phyloP scores from a whole-genome alignment of 192 early-diverging fungal species.

The Physocladia obscura region DNA sequence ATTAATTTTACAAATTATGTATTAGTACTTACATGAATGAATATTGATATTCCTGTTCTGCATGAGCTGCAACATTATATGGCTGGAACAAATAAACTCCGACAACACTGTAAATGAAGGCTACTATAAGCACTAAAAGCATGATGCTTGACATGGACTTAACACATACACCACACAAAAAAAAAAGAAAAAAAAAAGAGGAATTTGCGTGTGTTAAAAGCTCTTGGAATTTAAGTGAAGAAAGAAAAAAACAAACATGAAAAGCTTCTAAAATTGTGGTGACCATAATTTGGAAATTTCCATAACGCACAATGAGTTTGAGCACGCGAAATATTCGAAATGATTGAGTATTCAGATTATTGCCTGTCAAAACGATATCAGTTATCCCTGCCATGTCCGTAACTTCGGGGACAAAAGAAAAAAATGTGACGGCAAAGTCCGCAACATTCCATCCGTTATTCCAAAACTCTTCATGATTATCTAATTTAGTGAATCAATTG shows the following conservation, averaged over 20 bases:
- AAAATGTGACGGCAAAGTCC: slow-evolving; percentile 18
- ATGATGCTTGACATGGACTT: slow-evolving; percentile 49
- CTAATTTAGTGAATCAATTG: no score
- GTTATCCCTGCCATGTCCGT: slow-evolving; percentile 6
- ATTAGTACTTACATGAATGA: slow-evolving; percentile 26
- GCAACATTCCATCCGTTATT: slow-evolving; percentile 31
- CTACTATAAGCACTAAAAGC: slow-evolving; percentile 39
- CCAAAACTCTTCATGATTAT: slow-evolving; percentile 29
- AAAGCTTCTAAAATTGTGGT: slow-evolving; percentile 49
- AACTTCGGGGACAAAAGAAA: slow-evolving; percentile 18
- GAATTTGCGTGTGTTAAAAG: neutral
- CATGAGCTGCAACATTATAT: slow-evolving; percentile 27
- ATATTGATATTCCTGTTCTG: slow-evolving; percentile 32
- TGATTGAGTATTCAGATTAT: slow-evolving; percentile 4
- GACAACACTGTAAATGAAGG: slow-evolving; percentile 37
- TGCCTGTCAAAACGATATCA: neutral
- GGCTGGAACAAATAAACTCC: slow-evolving; percentile 38
- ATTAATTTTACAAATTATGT: neutral
- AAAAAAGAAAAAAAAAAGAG: neutral
- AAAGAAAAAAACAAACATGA: slow-evolving; percentile 8
- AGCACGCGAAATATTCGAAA: slow-evolving; percentile 37
- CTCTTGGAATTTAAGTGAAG: neutral
- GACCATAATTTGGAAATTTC: slow-evolving; percentile 42
- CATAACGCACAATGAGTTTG: slow-evolving; percentile 40
- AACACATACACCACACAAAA: no score